Percentiles rank a stretch among this genome's conserved stretches.
Conservation (phyloP, 768 basidiomycete genomes). For the Naganishia friedmannii region DNA sequence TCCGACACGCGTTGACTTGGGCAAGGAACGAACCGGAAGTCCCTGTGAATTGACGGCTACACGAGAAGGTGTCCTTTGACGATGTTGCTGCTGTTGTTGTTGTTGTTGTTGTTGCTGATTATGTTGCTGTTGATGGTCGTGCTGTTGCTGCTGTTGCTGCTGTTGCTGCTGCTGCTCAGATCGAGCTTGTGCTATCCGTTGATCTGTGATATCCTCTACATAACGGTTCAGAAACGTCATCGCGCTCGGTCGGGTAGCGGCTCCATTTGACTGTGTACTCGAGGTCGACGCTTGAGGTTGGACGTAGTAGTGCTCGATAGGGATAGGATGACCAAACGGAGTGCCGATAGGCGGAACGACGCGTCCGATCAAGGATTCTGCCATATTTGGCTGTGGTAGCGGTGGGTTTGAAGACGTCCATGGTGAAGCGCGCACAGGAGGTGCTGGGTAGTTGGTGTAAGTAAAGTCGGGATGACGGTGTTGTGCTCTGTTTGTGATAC, state of each 20-base stretch:
- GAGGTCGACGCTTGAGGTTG: background rate
- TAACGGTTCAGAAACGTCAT: slow-evolving; percentile 15
- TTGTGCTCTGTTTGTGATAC: background rate
- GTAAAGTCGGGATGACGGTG: slow-evolving; percentile 5
- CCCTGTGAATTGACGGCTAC: background rate
- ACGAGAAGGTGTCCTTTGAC: slow-evolving; percentile 4
- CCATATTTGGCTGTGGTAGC: background rate
- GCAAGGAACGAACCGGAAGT: background rate
- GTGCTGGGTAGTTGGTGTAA: background rate
- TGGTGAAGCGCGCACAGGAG: background rate
- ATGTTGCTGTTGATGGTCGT: too few relatives aligned
- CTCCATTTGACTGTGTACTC: background rate
- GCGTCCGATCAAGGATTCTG: slow-evolving; percentile 3
- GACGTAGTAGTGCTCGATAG: slow-evolving; percentile 9
- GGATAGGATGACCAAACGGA: slow-evolving; percentile 16
- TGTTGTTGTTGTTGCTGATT: background rate
- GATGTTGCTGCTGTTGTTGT: slow-evolving; percentile 4
- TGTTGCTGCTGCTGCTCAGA: background rate
- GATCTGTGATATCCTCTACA: slow-evolving; percentile 11
- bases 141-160: background rate
- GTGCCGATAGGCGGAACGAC: slow-evolving; percentile 14
- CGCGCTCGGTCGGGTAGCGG: background rate
- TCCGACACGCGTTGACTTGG: background rate
- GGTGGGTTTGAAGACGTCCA: background rate
- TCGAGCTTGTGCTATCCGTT: background rate